Evolutionary conservation across 2,329 filamentous ascomycete genomes (phyloP), one percentile per base, ranked within the genome.

Genomic region (Apiospora sp.): DNA sequence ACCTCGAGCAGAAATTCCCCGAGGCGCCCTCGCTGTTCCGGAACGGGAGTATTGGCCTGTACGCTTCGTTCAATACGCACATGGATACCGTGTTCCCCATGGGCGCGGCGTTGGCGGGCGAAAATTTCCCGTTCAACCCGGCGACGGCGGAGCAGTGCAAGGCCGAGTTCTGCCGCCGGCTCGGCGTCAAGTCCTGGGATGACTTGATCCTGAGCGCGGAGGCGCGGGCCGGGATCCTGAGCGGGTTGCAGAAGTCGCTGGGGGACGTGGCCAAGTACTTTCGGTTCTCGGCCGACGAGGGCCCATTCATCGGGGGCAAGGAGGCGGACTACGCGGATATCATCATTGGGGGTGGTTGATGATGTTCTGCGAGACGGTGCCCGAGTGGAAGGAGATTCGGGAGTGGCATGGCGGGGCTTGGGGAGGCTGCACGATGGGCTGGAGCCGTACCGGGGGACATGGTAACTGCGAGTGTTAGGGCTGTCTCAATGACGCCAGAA

Each of bases 1-100:
- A 91, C 76, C 83, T 92, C 1, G 86, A 92, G 34, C 80, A 84
- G 1, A 83, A 78, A 0, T 90, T 88, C 71, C 88, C 89, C 0
- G 72, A 79, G 43, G 78, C 84, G 0, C 86, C 86, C 1, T 81
- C 77, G 67, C 82, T 92, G 24, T 64, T 64, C 41, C 44, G 37
- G 34, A 22, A 44, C n/a, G 48, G 19, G 19, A 67, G 68, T 14
- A 81, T 77, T 69, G 75, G 78, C 4, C 79, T 84, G 19, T 86
- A 87, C 76, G 83, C 83, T 7, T 81, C 78, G 2, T 91, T 91
- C 80, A 92, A 92, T 74, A 75, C 77, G 16, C 82, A 86, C 48
- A 82, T 91, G 67, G 90, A 92, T 76, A 83, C 83, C 0, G 82
- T 85, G 0, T 92, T 92, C 75, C 86, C 82, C 4, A 77, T 82